phyloP scores from a whole-genome alignment of 2,329 filamentous ascomycete species.

The Curvularia lunata region DNA sequence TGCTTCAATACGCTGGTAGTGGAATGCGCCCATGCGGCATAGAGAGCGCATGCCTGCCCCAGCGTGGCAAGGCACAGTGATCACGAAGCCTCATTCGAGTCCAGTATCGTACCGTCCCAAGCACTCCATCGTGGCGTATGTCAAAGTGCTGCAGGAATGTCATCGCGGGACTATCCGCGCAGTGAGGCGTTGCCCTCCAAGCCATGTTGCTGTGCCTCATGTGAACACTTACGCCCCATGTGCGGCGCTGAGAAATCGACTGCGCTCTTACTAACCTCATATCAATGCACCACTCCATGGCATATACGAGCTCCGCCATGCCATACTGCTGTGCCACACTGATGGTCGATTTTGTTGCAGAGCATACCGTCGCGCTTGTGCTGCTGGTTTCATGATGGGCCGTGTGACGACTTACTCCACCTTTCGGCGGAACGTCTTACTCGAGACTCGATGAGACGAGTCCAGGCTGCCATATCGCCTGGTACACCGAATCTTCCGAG shows the following conservation, averaged over 20 bases:
- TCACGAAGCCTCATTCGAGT: not conserved
- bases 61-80: not conserved
- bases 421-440: not conserved
- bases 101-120: not conserved
- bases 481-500: not conserved
- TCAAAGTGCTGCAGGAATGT: not conserved
- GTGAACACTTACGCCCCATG: slow-evolving; percentile 6
- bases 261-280: not conserved
- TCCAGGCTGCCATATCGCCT: not conserved
- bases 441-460: not conserved
- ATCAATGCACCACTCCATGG: not conserved
- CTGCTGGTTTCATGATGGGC: not conserved
- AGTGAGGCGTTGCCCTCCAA: slow-evolving; percentile 7
- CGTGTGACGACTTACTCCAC: not conserved
- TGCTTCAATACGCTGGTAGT: not conserved
- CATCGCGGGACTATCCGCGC: slow-evolving; percentile 12
- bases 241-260: not conserved
- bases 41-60: not conserved
- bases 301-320: not conserved
- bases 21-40: slow-evolving; percentile 1
- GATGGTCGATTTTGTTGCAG: not conserved
- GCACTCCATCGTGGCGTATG: not conserved
- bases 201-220: slow-evolving; percentile 12
- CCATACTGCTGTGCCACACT: not conserved
- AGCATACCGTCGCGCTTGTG: not conserved